Evolutionary conservation across 2,329 filamentous ascomycete genomes (phyloP), one percentile per base, ranked within the genome.

Genomic region (Eutypella sp.): DNA sequence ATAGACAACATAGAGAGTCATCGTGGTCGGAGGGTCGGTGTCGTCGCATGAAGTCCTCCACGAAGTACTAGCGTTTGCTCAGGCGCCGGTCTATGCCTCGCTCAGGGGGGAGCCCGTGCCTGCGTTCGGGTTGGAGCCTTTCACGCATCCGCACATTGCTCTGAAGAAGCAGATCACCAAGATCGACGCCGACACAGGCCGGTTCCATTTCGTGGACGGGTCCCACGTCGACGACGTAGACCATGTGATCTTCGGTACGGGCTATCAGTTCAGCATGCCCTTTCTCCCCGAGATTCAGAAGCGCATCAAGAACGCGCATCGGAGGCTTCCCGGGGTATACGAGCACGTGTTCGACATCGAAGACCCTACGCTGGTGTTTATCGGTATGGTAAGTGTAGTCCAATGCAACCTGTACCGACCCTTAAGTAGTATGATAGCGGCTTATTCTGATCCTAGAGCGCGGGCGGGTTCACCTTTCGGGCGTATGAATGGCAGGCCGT

Each of bases 231-330:
- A 70, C 1, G 65, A 73, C 5, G 71, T 82, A 8, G 78, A 84
- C 50, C 60, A 76, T 42, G 68, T 83, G 23, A 73, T 83, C 34
- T 80, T 82, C 45, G 79, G 75, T 4, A 83, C 79, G 0, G 79
- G 79, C 0, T 82, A 81, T 54, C 72, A 71, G 0, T 82, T 78
- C 71, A 76, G 74, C 2, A 59, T 81, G 0, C 78, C 76, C 0
- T 82, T 77, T 54, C 54, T 79, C 6, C 71, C 73, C 0, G 53
- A 72, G 2, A 65, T 80, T 0, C 64, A 70, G 24, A 63, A 73
- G 22, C 61, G 68, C 15, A 74, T 75, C 46, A 71, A 47, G 19
- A 57, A 57, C 22, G 60, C 58, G 5, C 56, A 63, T 20, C 58
- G 62, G 3, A 53, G 64, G 19, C 49, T 67, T 3, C 60, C 63